phyloP scores from a whole-genome alignment of 768 basidiomycete species.

The Tricholoma saponaceum region DNA sequence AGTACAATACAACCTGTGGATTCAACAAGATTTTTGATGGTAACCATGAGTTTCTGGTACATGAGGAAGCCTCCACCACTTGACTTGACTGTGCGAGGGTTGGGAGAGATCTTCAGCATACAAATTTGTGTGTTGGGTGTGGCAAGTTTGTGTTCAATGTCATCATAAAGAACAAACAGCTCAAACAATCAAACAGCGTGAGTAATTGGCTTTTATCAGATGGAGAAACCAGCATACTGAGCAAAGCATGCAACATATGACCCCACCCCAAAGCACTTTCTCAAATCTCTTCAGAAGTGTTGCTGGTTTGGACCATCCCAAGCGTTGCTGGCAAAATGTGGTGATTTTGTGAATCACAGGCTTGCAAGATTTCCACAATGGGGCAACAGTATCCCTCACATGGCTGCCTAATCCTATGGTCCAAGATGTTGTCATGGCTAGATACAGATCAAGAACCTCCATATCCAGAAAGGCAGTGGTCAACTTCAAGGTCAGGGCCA shows the following conservation, averaged over 20 bases:
- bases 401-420: not conserved
- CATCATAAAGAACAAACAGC: not conserved
- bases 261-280: not conserved
- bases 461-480: conserved; percentile 6
- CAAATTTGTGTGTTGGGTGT: not conserved
- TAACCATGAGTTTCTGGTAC: not conserved
- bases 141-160: not conserved
- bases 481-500: not conserved
- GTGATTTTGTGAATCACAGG: conserved; percentile 7
- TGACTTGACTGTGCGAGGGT: not conserved
- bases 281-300: conserved; percentile 1
- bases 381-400: not conserved
- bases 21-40: not conserved
- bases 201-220: not conserved
- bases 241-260: not conserved
- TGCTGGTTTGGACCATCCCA: conserved; percentile 7
- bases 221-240: not conserved
- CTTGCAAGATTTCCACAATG: conserved; percentile 2
- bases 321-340: conserved; percentile 2
- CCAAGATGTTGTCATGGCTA: conserved; percentile 7
- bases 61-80: not conserved
- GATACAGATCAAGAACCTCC: conserved; percentile 3
- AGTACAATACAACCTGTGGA: not conserved
- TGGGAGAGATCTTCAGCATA: not conserved
- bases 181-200: not conserved